Evolutionary conservation across 345 rosid species (phyloP), one percentile per base, ranked within the genome.

Genomic region (Tarenaya hassleriana): DNA sequence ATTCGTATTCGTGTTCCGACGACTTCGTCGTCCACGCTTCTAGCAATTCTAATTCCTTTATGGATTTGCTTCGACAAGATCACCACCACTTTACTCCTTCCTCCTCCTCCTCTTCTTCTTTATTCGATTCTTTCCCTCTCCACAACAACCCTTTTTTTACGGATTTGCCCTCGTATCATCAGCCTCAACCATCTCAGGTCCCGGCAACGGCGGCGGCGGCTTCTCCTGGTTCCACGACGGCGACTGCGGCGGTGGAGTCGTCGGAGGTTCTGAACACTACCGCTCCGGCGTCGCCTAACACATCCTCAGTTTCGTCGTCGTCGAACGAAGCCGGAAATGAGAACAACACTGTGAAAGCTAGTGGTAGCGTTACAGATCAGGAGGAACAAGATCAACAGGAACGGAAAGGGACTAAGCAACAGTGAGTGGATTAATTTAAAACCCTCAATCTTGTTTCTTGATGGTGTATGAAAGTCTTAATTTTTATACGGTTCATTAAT

Each of bases 231-330:
- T 24, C 80, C 70, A 69, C 62, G 4, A 55, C 82, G n/a, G n/a
- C n/a, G 11, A 56, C 64, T 7, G 69, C 68, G 8, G 60, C 58
- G 11, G 73, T 66, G 45, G 92, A 79, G 56, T 77, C 86, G 11
- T 81, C 94, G 4, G 98, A 92, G 74, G 95, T 85, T 18, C 55
- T 79, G 50, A 86, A 75, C 69, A 67, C 66, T 4, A 67, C 66
- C 2, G 60, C 69, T 56, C 94, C 95, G 11, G 63, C 88, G 14
- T 83, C 99, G 21, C 94, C 95, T 5, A 85, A 88, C 77, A 88
- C 98, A 4, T 73, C 88, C 2, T 88, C 94, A 20, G 58, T 81
- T 62, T 92, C 98, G 5, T 75, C 80, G 4, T 92, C 88, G 1
- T 92, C 95, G 0, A 85, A 85, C 37, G 95, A 83, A 65, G 79